Evolutionary conservation across 2,329 filamentous ascomycete species (phyloP), one percentile per base, ranked within the genome.

Genomic region (Penicillium olsonii): DNA sequence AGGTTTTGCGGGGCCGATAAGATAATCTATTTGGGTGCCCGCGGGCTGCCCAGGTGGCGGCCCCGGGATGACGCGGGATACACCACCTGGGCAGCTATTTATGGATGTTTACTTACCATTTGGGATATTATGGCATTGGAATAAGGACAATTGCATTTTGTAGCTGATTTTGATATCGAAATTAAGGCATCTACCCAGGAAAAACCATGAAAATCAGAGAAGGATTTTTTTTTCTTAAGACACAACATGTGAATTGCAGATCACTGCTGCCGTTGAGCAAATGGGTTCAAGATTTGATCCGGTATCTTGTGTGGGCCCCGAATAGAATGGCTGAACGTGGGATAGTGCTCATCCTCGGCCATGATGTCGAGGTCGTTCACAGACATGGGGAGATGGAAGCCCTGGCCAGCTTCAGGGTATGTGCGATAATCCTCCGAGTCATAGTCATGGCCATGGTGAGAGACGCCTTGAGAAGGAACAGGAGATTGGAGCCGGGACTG

Each of bases 321-420:
- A 31, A 50, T 20, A 4, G 35, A 40, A 57, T 84, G 81, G 53
- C 78, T 83, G 59, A 84, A 84, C 0, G 82, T 82, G 18, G 75
- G 72, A 57, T 77, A 78, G 19, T 70, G 62, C 34, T 79, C 77
- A 42, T 84, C 80, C 57, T 87, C 84, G 7, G 83, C 78, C 19
- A 87, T 65, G 72, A 84, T 85, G 49, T 83, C 75, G 33, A 84
- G 58, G 62, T 87, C 84, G 20, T 82, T 78, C 15, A 75, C 75
- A 55, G 85, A 81, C 1, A 78, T 76, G 6, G 79, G 75, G 17
- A 87, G 62, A 19, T 75, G 78, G 22, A 87, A 71, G 2, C 85
- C 84, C 46, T 84, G 78, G 2, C 84, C 85, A 6, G 84, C 74
- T 54, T 79, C 79, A 0, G 84, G 84, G 56, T 87, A 87, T 37